Percentiles rank a stretch among this genome's conserved stretches.
Evolutionary conservation across 805 yeast species (phyloP).

Genomic region (Pichia eremophila): DNA sequence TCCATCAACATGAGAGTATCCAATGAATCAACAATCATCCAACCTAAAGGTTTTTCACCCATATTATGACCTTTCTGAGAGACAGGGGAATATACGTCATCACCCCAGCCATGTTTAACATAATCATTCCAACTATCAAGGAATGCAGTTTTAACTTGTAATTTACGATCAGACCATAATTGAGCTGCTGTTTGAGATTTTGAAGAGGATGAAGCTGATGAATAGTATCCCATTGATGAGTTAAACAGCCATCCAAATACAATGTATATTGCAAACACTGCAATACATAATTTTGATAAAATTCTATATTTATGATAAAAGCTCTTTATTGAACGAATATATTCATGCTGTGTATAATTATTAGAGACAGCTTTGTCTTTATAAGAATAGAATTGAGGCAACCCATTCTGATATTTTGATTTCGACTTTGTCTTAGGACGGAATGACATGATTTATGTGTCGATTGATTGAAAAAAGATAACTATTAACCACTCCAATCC

Average conservation of each 20-base stretch:
- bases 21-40: slow-evolving; percentile 84
- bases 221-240: neutral
- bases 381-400: slow-evolving; percentile 40
- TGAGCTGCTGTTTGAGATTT: slow-evolving; percentile 4
- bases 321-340: slow-evolving; percentile 5
- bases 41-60: slow-evolving; percentile 78
- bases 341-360: slow-evolving; percentile 3
- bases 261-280: slow-evolving; percentile 32
- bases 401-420: slow-evolving; percentile 18
- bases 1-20: slow-evolving; percentile 80
- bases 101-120: slow-evolving; percentile 72
- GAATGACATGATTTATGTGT: neutral
- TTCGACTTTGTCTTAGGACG: slow-evolving; percentile 10
- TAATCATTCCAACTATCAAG: slow-evolving; percentile 73
- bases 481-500: too few species aligned
- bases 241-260: slow-evolving; percentile 20
- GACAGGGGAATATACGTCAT: slow-evolving; percentile 69
- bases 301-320: slow-evolving; percentile 22
- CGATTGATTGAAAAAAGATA: neutral
- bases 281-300: slow-evolving; percentile 35
- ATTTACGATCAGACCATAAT: slow-evolving; percentile 41
- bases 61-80: slow-evolving; percentile 54
- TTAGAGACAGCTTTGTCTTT: slow-evolving; percentile 34
- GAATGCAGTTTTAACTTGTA: slow-evolving; percentile 58
- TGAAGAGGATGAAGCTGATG: neutral